Evolutionary conservation across 2,329 filamentous ascomycete genomes (phyloP).

Genomic region (Biscogniauxia marginata): DNA sequence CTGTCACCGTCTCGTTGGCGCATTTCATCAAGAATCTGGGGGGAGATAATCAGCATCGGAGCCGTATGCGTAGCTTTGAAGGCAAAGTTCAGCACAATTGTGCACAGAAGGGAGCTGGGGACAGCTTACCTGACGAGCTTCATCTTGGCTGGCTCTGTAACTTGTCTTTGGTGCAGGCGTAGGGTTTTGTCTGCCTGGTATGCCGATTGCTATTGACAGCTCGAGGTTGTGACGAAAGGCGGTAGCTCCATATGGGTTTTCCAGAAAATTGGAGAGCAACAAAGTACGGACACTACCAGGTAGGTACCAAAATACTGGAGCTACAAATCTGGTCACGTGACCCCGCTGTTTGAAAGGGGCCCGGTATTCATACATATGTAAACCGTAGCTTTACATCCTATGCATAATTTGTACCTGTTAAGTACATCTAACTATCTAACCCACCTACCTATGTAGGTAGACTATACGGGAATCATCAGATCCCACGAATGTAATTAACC

Average conservation of each 20-base stretch:
- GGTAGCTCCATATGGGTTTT: background rate
- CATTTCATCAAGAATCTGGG: conserved; percentile 98
- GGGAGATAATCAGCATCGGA: conserved; percentile 32
- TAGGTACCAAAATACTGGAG: background rate
- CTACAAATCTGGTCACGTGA: background rate
- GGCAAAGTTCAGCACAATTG: conserved; percentile 44
- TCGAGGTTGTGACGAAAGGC: background rate
- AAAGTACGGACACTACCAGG: background rate
- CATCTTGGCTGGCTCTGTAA: conserved; percentile 57
- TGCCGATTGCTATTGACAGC: background rate
- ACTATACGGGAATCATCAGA: background rate
- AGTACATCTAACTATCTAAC: no score
- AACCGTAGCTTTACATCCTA: no score
- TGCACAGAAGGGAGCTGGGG: conserved; percentile 29
- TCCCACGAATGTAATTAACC: background rate
- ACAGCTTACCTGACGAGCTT: conserved; percentile 88
- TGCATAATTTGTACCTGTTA: no score
- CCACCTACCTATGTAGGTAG: background rate
- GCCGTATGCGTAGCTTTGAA: conserved; percentile 37
- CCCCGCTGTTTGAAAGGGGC: no score
- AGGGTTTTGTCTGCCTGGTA: background rate
- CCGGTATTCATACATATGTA: no score
- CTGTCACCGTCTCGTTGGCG: conserved; percentile 95
- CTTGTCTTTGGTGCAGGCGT: background rate
- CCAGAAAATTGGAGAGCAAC: background rate